Conservation (phyloP, 1,284 basidiomycete species). For the Ganoderma leucocontextum region DNA sequence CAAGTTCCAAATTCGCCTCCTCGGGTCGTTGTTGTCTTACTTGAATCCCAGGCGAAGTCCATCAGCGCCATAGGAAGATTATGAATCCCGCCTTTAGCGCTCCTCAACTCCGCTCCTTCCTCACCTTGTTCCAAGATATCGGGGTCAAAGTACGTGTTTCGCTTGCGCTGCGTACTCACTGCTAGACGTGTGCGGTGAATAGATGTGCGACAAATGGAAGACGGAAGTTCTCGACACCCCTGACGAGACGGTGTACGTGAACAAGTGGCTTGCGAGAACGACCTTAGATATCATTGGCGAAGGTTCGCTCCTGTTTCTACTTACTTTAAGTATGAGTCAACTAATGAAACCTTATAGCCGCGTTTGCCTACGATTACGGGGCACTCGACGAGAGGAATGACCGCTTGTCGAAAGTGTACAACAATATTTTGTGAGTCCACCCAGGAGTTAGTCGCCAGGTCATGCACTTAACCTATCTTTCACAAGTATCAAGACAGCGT, state of each 20-base stretch:
- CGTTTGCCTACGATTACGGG: conserved; percentile 43
- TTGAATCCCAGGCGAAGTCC: conserved; percentile 44
- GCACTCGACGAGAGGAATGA: conserved; percentile 38
- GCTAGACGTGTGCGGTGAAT: conserved; percentile 4
- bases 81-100: conserved; percentile 50
- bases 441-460: background rate
- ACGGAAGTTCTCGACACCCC: conserved; percentile 20
- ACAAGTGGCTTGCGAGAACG: conserved; percentile 39
- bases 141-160: conserved; percentile 47
- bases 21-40: background rate
- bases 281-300: conserved; percentile 45
- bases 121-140: conserved; percentile 46
- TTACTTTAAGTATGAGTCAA: background rate
- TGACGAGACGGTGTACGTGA: conserved; percentile 19
- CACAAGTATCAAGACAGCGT: conserved; percentile 27
- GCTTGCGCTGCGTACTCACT: background rate
- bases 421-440: conserved; percentile 43
- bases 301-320: conserved; percentile 26
- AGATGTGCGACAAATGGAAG: conserved; percentile 31
- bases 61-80: conserved; percentile 49
- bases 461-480: background rate
- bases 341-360: conserved; percentile 27
- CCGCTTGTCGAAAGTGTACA: conserved; percentile 36
- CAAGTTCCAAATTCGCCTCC: background rate
- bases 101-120: conserved; percentile 53